phyloP scores from a whole-genome alignment of 2,329 filamentous ascomycete genomes.

The Sphaerulina populicola region DNA sequence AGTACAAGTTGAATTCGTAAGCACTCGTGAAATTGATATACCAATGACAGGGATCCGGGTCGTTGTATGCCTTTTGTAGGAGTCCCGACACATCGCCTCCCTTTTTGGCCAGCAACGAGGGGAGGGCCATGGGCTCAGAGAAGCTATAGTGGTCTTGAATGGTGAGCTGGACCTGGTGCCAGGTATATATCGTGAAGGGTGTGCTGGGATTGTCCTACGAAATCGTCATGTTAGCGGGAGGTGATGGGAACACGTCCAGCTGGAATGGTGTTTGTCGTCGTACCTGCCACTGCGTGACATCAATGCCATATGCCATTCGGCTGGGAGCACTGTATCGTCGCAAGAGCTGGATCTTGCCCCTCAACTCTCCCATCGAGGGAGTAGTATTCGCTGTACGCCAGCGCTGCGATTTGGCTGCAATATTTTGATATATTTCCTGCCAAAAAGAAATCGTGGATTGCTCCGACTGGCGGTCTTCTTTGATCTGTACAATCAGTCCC shows the following conservation, averaged over 20 bases:
- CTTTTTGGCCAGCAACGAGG: constrained; percentile 37
- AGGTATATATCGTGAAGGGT: constrained; percentile 35
- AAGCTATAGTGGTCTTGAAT: constrained; percentile 45
- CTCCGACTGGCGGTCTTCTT: constrained; percentile 31
- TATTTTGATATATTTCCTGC: constrained; percentile 30
- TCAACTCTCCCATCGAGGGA: constrained; percentile 28
- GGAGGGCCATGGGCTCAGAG: constrained; percentile 33
- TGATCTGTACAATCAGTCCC: constrained; percentile 32
- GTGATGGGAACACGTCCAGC: neutral
- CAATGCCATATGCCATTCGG: constrained; percentile 27
- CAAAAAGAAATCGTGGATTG: constrained; percentile 33
- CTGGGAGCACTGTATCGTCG: constrained; percentile 27
- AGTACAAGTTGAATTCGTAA: constrained; percentile 37
- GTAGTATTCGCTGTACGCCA: constrained; percentile 33
- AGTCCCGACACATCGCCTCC: constrained; percentile 34
- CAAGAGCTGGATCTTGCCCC: constrained; percentile 33
- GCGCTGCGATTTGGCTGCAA: constrained; percentile 22
- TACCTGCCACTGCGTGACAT: constrained; percentile 29
- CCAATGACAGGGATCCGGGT: constrained; percentile 30
- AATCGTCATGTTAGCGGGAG: neutral
- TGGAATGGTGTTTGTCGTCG: neutral
- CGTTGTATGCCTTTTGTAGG: constrained; percentile 32
- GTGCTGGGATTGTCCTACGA: constrained; percentile 28
- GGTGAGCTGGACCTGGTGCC: constrained; percentile 33
- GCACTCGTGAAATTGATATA: constrained; percentile 41